Evolutionary conservation across 495 filamentous ascomycete species (phyloP).

Genomic region (Tuber microsphaerosporum): DNA sequence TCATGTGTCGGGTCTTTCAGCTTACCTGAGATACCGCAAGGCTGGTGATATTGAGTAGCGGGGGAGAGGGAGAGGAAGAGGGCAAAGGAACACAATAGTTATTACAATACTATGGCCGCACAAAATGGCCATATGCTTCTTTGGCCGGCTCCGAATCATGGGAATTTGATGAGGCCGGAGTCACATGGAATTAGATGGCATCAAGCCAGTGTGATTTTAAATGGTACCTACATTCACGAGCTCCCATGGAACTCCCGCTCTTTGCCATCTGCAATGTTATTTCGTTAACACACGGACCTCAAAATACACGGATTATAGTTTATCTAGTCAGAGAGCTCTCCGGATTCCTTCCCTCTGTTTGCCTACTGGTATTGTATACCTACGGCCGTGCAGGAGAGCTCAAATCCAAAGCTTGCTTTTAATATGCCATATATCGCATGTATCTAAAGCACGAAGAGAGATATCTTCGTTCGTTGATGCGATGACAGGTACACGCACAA

Average conservation of each 20-base stretch:
- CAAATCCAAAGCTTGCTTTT: neutral
- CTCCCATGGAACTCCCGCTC: neutral
- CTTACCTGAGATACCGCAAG: neutral
- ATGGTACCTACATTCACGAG: neutral
- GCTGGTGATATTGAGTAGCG: neutral
- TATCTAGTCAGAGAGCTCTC: neutral
- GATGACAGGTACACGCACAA: too few species aligned
- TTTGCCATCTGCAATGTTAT: neutral
- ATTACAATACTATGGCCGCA: neutral
- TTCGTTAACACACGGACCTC: neutral
- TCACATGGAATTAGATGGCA: neutral
- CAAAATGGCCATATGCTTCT: neutral
- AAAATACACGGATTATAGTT: neutral
- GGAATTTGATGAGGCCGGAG: neutral
- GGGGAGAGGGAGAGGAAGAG: neutral
- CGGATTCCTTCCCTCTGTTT: neutral
- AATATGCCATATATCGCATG: neutral
- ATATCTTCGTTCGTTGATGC: too few species aligned
- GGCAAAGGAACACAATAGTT: neutral
- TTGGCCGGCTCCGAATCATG: neutral
- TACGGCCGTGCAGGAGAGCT: neutral
- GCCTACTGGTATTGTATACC: neutral
- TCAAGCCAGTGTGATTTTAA: neutral
- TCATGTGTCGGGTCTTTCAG: neutral
- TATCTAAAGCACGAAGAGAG: neutral